phyloP scores from a whole-genome alignment of 2,329 filamentous ascomycete species.

The Aspergillus sp. region DNA sequence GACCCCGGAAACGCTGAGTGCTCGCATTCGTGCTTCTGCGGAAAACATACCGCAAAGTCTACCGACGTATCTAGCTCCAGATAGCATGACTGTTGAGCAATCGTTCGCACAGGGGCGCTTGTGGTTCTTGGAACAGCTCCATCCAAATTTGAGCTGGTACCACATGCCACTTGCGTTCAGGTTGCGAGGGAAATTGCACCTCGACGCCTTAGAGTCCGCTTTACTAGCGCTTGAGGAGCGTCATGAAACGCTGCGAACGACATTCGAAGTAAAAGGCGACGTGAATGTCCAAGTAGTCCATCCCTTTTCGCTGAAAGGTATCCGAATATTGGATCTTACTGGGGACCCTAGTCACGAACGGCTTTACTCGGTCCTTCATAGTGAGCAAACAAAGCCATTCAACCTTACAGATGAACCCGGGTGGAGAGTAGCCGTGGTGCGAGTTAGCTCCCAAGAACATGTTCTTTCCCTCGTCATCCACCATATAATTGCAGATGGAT shows the following conservation, averaged over 20 bases:
- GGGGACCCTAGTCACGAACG: background rate
- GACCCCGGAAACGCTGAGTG: background rate
- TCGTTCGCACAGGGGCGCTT: slow-evolving; percentile 7
- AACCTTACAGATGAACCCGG: background rate
- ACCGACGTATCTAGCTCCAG: background rate
- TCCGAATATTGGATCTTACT: background rate
- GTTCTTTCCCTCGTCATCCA: slow-evolving; percentile 5
- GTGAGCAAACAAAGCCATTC: slow-evolving; percentile 6
- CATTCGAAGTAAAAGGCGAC: background rate
- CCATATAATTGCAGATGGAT: slow-evolving; percentile 11
- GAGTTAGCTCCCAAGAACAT: background rate
- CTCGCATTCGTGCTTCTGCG: background rate
- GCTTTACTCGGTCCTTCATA: background rate
- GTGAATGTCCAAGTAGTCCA: background rate
- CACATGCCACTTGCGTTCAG: slow-evolving; percentile 2
- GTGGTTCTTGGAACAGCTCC: slow-evolving; percentile 9
- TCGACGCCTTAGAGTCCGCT: slow-evolving; percentile 4
- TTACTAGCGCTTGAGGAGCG: slow-evolving; percentile 1
- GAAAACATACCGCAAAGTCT: background rate
- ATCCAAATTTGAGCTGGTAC: background rate
- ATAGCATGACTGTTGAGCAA: background rate
- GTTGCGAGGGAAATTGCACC: background rate
- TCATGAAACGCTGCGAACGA: slow-evolving; percentile 14
- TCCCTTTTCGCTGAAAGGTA: background rate
- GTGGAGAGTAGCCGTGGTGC: background rate